Conservation (phyloP, 192 early-diverging fungal genomes). For the Mortierella antarctica region DNA sequence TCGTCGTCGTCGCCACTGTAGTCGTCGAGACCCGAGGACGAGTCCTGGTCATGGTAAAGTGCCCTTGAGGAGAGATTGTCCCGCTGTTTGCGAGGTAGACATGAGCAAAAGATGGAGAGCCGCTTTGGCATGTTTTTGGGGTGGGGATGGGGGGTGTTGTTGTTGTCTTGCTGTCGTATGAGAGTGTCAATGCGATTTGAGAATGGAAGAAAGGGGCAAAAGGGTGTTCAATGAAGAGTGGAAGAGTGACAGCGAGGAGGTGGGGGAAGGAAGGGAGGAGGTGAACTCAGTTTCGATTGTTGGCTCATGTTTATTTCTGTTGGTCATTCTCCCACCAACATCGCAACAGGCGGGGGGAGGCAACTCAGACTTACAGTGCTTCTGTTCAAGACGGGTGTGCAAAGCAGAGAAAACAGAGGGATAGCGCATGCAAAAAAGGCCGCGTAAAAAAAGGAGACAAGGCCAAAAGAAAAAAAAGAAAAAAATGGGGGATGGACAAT, state of each 20-base stretch:
- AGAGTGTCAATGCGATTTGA: background rate
- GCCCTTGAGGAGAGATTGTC: slow-evolving; percentile 47
- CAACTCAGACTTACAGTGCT: too few species aligned
- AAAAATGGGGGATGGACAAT: too few species aligned
- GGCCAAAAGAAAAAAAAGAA: too few species aligned
- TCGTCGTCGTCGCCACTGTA: slow-evolving; percentile 36
- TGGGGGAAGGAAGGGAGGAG: background rate
- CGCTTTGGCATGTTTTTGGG: slow-evolving; percentile 24
- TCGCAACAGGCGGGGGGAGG: too few species aligned
- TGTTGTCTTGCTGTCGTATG: background rate
- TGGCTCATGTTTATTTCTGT: background rate
- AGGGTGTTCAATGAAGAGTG: background rate
- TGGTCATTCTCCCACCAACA: background rate
- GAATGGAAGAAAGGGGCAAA: background rate
- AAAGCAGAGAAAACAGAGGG: too few species aligned
- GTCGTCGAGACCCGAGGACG: slow-evolving; percentile 26
- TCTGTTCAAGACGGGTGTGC: too few species aligned
- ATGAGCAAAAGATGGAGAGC: slow-evolving; percentile 28
- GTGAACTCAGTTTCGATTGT: background rate
- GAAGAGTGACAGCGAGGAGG: background rate
- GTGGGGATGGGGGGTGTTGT: background rate
- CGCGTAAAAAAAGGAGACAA: too few species aligned
- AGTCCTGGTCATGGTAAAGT: slow-evolving; percentile 40
- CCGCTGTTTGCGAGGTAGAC: slow-evolving; percentile 40
- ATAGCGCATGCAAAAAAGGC: too few species aligned